Evolutionary conservation across 1,139 yeast genomes (phyloP).

Genomic region (Saccharomyces hybrid): DNA sequence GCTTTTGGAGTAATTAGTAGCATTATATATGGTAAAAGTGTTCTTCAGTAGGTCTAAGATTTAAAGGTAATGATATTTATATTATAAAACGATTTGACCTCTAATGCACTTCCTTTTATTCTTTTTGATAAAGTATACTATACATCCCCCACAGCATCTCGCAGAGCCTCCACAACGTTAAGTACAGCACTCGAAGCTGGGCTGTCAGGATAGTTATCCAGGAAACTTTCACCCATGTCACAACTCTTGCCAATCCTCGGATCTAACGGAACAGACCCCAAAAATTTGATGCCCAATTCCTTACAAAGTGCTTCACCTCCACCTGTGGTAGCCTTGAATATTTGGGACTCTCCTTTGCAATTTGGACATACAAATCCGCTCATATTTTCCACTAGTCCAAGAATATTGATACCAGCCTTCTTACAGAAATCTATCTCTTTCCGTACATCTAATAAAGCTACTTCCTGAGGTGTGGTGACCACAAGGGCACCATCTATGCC

Average conservation of each 20-base stretch:
- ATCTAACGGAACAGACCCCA: constrained; percentile 92
- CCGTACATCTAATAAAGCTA: constrained; percentile 86
- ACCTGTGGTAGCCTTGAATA: constrained; percentile 93
- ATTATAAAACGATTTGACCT: background rate
- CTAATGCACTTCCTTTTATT: background rate
- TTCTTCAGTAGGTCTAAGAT: background rate
- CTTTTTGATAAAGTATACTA: constrained; percentile 5
- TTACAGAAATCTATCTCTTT: constrained; percentile 93
- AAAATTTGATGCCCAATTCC: constrained; percentile 66
- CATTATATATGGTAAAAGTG: background rate
- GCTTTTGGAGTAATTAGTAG: background rate
- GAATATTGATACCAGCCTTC: constrained; percentile 76
- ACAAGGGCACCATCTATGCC: constrained; percentile 94
- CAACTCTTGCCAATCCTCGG: constrained; percentile 89
- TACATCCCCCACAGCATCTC: constrained; percentile 33
- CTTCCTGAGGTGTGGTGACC: constrained; percentile 97
- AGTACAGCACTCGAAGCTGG: constrained; percentile 88
- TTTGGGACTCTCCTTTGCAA: constrained; percentile 84
- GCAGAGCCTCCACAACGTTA: constrained; percentile 59
- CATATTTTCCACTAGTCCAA: constrained; percentile 97
- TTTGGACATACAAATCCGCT: constrained; percentile 96
- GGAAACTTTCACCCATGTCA: constrained; percentile 81
- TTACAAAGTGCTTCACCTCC: constrained; percentile 83
- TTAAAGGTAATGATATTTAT: background rate
- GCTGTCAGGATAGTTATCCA: constrained; percentile 80